These are phyloP conservation scores for Neostapfia colusana DNA, from an alignment of 176 grass and related monocot genomes.

Conservation along the genomic window DNA sequence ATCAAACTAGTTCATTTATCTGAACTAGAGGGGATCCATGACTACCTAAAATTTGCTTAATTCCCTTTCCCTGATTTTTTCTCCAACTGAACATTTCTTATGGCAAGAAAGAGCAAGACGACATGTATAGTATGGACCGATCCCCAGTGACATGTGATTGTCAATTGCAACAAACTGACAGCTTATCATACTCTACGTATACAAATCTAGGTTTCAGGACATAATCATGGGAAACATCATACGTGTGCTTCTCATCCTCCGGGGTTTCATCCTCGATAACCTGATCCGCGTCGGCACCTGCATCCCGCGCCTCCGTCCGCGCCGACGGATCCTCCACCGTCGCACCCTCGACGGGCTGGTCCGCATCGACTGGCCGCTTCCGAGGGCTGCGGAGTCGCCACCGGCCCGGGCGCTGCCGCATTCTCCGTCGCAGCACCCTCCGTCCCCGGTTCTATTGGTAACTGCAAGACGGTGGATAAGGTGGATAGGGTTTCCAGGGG, in stretches of 20 bases:
- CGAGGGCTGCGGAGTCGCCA: background rate
- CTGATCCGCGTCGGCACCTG: conserved; percentile 33
- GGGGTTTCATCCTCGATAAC: conserved; percentile 35
- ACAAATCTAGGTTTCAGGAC: background rate
- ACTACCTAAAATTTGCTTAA: background rate
- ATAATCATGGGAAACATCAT: conserved; percentile 28
- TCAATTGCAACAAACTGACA: background rate
- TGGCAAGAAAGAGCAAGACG: background rate
- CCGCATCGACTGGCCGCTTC: conserved; percentile 6
- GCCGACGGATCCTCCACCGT: conserved; percentile 34
- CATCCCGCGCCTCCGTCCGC: conserved; percentile 5
- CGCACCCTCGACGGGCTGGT: conserved; percentile 30
- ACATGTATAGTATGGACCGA: background rate
- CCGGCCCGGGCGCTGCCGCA: conserved; percentile 1
- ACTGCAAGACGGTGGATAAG: conserved; percentile 7
- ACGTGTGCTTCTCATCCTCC: conserved; percentile 55
- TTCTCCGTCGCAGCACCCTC: conserved; percentile 37
- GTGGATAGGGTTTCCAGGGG: conserved; percentile 14
- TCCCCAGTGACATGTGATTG: background rate
- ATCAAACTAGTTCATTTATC: background rate
- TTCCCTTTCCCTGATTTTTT: background rate
- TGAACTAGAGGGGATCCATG: background rate
- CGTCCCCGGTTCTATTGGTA: conserved; percentile 1
- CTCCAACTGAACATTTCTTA: conserved; percentile 8
- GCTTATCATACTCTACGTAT: background rate